Evolutionary conservation across 2,329 filamentous ascomycete genomes (phyloP).

Genomic region (Didymella lethalis): DNA sequence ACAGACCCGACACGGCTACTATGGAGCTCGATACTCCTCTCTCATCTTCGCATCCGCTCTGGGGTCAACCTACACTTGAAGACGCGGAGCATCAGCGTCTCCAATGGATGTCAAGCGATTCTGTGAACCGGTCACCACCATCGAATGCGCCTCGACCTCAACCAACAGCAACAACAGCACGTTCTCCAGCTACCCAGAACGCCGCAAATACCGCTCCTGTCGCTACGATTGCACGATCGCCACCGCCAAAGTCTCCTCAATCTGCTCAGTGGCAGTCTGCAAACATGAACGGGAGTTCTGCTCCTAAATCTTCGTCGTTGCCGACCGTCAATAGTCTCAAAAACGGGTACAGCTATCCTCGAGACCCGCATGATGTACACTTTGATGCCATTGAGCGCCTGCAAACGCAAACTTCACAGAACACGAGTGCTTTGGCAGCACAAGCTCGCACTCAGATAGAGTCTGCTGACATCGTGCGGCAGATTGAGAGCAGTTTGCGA

Average conservation of each 20-base stretch:
- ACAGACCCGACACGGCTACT: slow-evolving; percentile 17
- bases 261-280: slow-evolving; percentile 23
- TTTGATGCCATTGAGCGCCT: slow-evolving; percentile 55
- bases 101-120: slow-evolving; percentile 31
- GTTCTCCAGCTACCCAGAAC: slow-evolving; percentile 23
- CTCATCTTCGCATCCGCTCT: slow-evolving; percentile 21
- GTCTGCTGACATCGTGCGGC: slow-evolving; percentile 37
- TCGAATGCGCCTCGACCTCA: neutral
- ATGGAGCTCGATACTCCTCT: slow-evolving; percentile 43
- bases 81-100: slow-evolving; percentile 30
- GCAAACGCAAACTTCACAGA: slow-evolving; percentile 59
- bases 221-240: neutral
- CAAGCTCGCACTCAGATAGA: slow-evolving; percentile 45
- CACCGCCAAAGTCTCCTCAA: slow-evolving; percentile 26
- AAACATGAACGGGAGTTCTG: slow-evolving; percentile 23
- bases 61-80: slow-evolving; percentile 29
- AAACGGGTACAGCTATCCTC: slow-evolving; percentile 44
- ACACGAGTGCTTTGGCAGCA: slow-evolving; percentile 49
- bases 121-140: slow-evolving; percentile 26
- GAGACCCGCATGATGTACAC: slow-evolving; percentile 39
- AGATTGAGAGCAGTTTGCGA: slow-evolving; percentile 50
- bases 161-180: slow-evolving; percentile 27
- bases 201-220: neutral
- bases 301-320: slow-evolving; percentile 25
- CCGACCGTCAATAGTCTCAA: slow-evolving; percentile 23